These are phyloP conservation scores for Neurospora sp. DNA, from an alignment of 2,329 filamentous ascomycete species.

Conservation along the genomic window DNA sequence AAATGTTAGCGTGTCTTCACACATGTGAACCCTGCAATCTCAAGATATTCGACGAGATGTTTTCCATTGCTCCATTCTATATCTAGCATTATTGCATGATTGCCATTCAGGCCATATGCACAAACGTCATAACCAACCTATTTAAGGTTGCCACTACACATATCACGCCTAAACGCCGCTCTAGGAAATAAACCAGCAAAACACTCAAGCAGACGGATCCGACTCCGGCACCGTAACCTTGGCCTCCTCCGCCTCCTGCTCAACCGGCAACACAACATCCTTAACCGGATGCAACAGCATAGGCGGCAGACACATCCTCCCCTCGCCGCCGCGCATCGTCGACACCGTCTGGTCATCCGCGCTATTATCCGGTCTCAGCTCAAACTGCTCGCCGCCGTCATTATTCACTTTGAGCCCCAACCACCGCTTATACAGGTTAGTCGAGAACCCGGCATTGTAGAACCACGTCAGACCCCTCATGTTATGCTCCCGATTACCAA, in stretches of 20 bases:
- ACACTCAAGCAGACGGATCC: conserved; percentile 34
- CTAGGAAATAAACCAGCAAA: not conserved
- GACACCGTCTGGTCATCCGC: conserved; percentile 37
- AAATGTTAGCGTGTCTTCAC: not conserved
- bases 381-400: conserved; percentile 68
- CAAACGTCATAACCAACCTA: conserved; percentile 1
- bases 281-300: conserved; percentile 89
- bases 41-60: not conserved
- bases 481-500: conserved; percentile 82
- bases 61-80: not conserved
- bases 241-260: conserved; percentile 39
- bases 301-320: conserved; percentile 81
- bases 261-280: conserved; percentile 56
- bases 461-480: conserved; percentile 84
- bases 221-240: conserved; percentile 38
- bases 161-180: not conserved
- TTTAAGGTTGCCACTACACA: not conserved
- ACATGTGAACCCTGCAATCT: not conserved
- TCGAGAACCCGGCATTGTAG: conserved; percentile 75
- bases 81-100: conserved; percentile 7
- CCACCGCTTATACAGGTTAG: conserved; percentile 78
- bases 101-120: not conserved
- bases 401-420: conserved; percentile 71
- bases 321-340: conserved; percentile 57
- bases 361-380: conserved; percentile 45